Percentiles rank a stretch among this genome's conserved stretches.
phyloP scores from a whole-genome alignment of 208 protist genomes.

The Leptomonas pyrrhocoris region DNA sequence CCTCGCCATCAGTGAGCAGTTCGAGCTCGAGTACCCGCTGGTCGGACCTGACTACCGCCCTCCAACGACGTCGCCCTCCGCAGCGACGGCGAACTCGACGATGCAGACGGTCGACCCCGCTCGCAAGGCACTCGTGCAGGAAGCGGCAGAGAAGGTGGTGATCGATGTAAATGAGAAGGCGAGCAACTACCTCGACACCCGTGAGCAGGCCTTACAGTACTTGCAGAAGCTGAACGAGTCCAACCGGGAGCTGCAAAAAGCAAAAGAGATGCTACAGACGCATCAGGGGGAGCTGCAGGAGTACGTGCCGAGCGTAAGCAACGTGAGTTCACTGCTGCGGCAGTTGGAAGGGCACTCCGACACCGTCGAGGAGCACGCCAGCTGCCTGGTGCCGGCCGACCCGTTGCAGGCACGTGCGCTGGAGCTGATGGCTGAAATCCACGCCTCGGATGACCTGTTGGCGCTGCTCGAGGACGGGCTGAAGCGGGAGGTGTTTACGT shows the following conservation, averaged over 20 bases:
- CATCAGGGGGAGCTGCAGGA: constrained; percentile 56
- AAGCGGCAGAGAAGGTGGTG: constrained; percentile 70
- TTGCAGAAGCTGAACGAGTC: constrained; percentile 49
- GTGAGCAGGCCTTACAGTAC: constrained; percentile 50
- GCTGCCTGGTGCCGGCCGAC: constrained; percentile 59
- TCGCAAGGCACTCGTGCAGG: constrained; percentile 40
- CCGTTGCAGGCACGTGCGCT: constrained; percentile 64
- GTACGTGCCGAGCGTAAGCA: constrained; percentile 55
- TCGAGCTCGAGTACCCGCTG: constrained; percentile 73
- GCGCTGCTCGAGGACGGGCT: constrained; percentile 72
- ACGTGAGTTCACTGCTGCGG: constrained; percentile 43
- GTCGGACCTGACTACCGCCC: constrained; percentile 27
- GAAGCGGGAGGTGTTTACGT: constrained; percentile 56
- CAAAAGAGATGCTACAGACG: constrained; percentile 42
- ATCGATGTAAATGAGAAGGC: constrained; percentile 79
- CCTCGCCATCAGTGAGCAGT: constrained; percentile 70
- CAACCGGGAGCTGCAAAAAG: constrained; percentile 57
- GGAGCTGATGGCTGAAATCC: constrained; percentile 74
- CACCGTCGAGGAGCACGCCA: constrained; percentile 62
- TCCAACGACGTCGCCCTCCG: background rate
- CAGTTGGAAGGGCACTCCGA: constrained; percentile 46
- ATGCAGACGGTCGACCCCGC: constrained; percentile 21
- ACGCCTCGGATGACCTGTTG: constrained; percentile 70
- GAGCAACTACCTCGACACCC: constrained; percentile 60
- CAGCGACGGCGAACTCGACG: background rate